Base-by-base conservation (phyloP, 805 yeast genomes). In the Candida maltosa region DNA sequence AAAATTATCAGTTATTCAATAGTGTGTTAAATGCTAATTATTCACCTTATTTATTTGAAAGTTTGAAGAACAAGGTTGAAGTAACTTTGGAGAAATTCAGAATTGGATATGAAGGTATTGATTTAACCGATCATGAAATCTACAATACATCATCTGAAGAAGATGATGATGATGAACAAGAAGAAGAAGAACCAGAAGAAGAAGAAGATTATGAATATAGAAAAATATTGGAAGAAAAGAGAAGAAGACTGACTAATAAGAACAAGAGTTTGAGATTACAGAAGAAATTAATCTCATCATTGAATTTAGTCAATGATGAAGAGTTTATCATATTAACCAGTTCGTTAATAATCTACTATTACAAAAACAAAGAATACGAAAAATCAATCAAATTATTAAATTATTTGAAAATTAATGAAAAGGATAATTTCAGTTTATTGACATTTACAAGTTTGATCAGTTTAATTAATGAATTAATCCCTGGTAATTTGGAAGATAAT, bases 251-350 rank as follows among this genome's bases (percentile, higher is more conserved):
- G n/a, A n/a, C n/a, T n/a, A n/a, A n/a, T n/a, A n/a, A n/a, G 11
- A 10, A 5, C 21, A 23, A 11, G 9, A 29, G 20, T 5, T 26
- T 37, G 33, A 38, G 16, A 22, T 20, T 39, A 6, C 47, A 52
- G 31, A 52, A 47, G 37, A 41, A 56, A 6, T 46, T 63, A 16
- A 51, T 65, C 4, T 32, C 47, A 12, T 51, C 66, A 4, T 47
- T 65, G 32, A 57, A 58, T 39, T 46, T 66, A 26, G 46, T 65
- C 14, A 47, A 43, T 12, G 60, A 57, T 28, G 70, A 65, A 30
- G 60, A 62, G 36, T 58, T 54, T 29, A 51, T 60, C n/a, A 52
- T 60, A 1, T 45, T 64, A 30, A 42, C 52, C 1, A 38, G 56
- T n/a, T 49, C 62, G 6, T 44, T 61, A 23, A 45, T 57, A 5